A percentile compares a stretch with the other conserved stretches of the same genome.
phyloP scores from a whole-genome alignment of 1,139 yeast species.

The Scheffersomyces stambukii region DNA sequence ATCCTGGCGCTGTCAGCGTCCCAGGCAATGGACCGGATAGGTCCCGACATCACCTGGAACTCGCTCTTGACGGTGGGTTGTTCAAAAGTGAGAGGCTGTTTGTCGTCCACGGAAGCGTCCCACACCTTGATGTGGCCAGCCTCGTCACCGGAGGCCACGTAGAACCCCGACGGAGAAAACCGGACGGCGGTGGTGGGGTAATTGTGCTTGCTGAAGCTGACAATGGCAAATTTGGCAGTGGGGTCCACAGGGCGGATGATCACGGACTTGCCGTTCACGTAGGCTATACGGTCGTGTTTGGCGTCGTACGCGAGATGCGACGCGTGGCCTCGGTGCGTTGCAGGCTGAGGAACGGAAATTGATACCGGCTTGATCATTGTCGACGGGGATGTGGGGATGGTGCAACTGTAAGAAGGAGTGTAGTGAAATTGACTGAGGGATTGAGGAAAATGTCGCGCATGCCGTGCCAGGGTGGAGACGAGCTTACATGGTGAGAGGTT shows the following conservation, averaged over 20 bases:
- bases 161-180: constrained; percentile 86
- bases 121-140: constrained; percentile 84
- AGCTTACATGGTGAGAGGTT: too few relatives aligned
- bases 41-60: constrained; percentile 76
- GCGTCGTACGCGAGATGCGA: constrained; percentile 74
- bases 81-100: constrained; percentile 16
- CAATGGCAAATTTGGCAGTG: constrained; percentile 28
- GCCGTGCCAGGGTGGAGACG: too few relatives aligned
- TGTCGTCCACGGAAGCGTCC: constrained; percentile 48
- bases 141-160: constrained; percentile 89
- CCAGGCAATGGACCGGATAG: constrained; percentile 85
- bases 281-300: constrained; percentile 65
- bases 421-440: too few relatives aligned
- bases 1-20: constrained; percentile 83
- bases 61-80: constrained; percentile 74
- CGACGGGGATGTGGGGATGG: too few relatives aligned
- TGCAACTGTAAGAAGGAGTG: too few relatives aligned
- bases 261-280: constrained; percentile 78
- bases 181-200: constrained; percentile 74
- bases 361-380: constrained; percentile 22
- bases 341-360: constrained; percentile 70
- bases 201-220: constrained; percentile 72
- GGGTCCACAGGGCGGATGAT: constrained; percentile 62
- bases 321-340: constrained; percentile 65
- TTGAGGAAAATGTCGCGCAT: too few relatives aligned